Evolutionary conservation across 2,329 filamentous ascomycete species (phyloP).

Genomic region (Exophiala xenobiotica): DNA sequence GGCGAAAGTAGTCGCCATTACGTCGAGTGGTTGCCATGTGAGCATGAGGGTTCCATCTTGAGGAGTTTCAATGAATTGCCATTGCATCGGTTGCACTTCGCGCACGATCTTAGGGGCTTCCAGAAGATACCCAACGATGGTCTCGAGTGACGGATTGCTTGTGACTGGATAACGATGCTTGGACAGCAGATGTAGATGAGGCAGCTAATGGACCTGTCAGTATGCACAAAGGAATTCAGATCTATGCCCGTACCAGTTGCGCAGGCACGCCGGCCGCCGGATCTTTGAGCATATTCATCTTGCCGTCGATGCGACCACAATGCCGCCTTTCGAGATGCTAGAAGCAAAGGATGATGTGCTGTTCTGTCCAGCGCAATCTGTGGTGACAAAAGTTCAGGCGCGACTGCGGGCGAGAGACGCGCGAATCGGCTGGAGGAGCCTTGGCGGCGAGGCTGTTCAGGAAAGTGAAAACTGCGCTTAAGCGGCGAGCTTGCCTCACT

Average conservation of each 20-base stretch:
- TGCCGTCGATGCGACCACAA: neutral
- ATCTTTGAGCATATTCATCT: conserved; percentile 39
- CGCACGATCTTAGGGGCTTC: conserved; percentile 82
- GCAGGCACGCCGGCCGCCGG: conserved; percentile 50
- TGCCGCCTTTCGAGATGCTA: too few species aligned
- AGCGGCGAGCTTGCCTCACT: too few species aligned
- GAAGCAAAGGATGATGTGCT: neutral
- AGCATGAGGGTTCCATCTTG: conserved; percentile 78
- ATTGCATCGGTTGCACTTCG: conserved; percentile 82
- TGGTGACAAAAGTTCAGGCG: conserved; percentile 3
- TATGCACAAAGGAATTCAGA: conserved; percentile 1
- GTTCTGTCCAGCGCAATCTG: neutral
- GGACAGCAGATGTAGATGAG: conserved; percentile 87
- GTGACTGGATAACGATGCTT: conserved; percentile 75
- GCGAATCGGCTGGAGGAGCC: conserved; percentile 6
- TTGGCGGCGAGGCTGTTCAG: too few species aligned
- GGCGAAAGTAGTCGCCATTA: conserved; percentile 70
- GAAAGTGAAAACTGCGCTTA: too few species aligned
- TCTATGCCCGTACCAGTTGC: conserved; percentile 40
- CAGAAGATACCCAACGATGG: conserved; percentile 80
- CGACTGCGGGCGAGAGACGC: conserved; percentile 5
- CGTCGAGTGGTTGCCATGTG: conserved; percentile 80
- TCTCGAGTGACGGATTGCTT: conserved; percentile 68
- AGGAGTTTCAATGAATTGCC: conserved; percentile 85
- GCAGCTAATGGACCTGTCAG: conserved; percentile 57